Base-by-base conservation (phyloP, 2,329 filamentous ascomycete species). In the Aspergillus latus region DNA sequence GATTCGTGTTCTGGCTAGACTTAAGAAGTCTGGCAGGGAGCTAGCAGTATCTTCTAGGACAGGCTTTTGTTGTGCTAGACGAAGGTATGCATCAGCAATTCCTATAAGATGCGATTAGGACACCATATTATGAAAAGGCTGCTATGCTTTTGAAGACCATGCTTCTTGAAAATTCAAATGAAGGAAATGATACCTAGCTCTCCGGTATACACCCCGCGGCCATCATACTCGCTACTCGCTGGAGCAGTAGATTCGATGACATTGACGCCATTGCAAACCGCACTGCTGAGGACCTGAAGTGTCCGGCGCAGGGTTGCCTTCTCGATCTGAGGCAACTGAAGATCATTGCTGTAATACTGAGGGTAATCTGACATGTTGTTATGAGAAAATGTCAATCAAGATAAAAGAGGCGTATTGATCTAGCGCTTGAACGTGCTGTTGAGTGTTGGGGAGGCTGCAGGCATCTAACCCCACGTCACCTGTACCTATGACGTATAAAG, bases 71-170 rank as follows among this genome's bases (percentile, higher is more conserved):
- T 68, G 70, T 9, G 68, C 66, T 13, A 76, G 65, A n/a, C 74
- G 72, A 10, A 75, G 64, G 47, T 74, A 73, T 42, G 71, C 64
- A 44, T 74, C 62, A 36, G 69, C 66, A 46, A 74, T 64, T 10
- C 74, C 74, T 74, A 39, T 21, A 36, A 3, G 9, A 30, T 7
- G 4, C 42, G 6, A 15, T 48, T 16, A 34, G 29, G 21, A 21
- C 16, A 21, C 16, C 16, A 21, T 2, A 21, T 21, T n/a, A 21
- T 21, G 16, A 21, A 21, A 21, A 21, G 16, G 16, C 16, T 21
- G 16, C 16, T 21, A 21, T 21, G 16, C 16, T 21, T 2, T 21
- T 21, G 16, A 21, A 21, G 16, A 3, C 16, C 16, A 21, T 21
- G 16, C 16, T 21, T 3, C 16, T 21, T 21, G 3, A 13, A 13